These are phyloP conservation scores for Aphanomyces stellatus DNA, from an alignment of 352 stramenopile species.

Conservation along the genomic window DNA sequence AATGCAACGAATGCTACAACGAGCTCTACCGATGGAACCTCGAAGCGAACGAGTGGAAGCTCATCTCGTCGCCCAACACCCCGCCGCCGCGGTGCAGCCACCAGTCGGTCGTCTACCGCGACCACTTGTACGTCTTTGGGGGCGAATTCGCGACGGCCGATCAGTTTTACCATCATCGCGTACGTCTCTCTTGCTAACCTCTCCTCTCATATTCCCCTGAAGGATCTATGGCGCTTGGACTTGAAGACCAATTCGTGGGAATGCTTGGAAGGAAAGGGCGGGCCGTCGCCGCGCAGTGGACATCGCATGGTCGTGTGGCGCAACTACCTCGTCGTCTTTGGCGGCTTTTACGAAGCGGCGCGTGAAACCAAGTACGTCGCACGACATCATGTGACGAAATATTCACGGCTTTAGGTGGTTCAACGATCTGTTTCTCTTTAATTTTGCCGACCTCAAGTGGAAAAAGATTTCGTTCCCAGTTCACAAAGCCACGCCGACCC, in stretches of 20 bases:
- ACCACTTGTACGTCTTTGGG: constrained; percentile 96
- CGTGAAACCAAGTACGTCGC: constrained; percentile 62
- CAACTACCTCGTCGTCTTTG: constrained; percentile 96
- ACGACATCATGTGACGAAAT: too few species aligned
- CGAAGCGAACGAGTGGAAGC: constrained; percentile 82
- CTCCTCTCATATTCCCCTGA: not conserved
- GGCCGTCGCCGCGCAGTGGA: constrained; percentile 75
- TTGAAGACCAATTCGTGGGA: constrained; percentile 93
- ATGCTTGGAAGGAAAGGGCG: constrained; percentile 81
- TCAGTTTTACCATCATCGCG: constrained; percentile 96
- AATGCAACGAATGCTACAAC: constrained; percentile 94
- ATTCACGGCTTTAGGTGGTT: constrained; percentile 91
- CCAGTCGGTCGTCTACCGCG: constrained; percentile 89
- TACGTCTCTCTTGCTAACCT: constrained; percentile 20
- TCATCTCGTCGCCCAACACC: constrained; percentile 83
- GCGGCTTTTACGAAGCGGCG: constrained; percentile 95
- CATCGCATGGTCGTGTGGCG: constrained; percentile 93
- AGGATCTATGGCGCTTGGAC: constrained; percentile 88
- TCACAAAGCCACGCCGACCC: constrained; percentile 47
- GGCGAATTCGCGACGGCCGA: constrained; percentile 95
- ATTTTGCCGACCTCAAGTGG: constrained; percentile 85
- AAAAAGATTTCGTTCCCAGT: constrained; percentile 64
- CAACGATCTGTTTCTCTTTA: constrained; percentile 92
- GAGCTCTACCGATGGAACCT: constrained; percentile 93
- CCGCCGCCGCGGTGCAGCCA: constrained; percentile 91